phyloP scores from a whole-genome alignment of 2,329 filamentous ascomycete species.

The Colletotrichum chrysophilum region DNA sequence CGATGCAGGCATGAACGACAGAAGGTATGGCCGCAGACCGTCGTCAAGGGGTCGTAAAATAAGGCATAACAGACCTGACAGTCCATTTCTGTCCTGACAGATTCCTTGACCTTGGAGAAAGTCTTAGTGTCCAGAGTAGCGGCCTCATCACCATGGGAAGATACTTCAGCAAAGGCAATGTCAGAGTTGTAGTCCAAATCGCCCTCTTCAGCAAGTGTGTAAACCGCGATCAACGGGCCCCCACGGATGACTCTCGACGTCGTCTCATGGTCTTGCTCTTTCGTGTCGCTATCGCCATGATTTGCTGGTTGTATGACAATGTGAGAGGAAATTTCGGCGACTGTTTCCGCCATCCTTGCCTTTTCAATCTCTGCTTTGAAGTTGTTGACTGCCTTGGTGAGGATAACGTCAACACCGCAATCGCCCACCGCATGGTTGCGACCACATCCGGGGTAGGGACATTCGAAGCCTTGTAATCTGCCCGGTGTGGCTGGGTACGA shows the following conservation, averaged over 20 bases:
- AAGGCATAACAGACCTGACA: constrained; percentile 88
- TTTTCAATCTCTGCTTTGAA: constrained; percentile 59
- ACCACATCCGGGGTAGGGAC: constrained; percentile 70
- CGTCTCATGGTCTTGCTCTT: constrained; percentile 40
- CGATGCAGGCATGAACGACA: constrained; percentile 81
- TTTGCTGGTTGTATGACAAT: constrained; percentile 28
- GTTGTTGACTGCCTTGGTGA: constrained; percentile 72
- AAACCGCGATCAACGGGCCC: constrained; percentile 70
- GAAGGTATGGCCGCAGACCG: constrained; percentile 87
- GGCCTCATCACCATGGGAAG: constrained; percentile 27
- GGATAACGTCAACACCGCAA: constrained; percentile 76
- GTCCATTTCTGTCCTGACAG: constrained; percentile 74
- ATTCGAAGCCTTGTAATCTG: constrained; percentile 74
- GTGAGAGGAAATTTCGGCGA: constrained; percentile 42
- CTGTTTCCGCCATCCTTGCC: constrained; percentile 36
- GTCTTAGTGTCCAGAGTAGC: constrained; percentile 30
- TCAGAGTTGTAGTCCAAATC: constrained; percentile 62
- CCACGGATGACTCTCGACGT: constrained; percentile 50
- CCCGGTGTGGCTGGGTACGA: constrained; percentile 76
- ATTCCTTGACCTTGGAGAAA: constrained; percentile 64
- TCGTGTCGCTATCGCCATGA: constrained; percentile 28
- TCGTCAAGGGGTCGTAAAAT: constrained; percentile 83
- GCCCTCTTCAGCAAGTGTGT: constrained; percentile 67
- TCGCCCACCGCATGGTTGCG: constrained; percentile 79
- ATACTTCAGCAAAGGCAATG: constrained; percentile 49